These are phyloP conservation scores for Fraxinus velutina DNA, from an alignment of 305 asterid species.

Conservation along the genomic window DNA sequence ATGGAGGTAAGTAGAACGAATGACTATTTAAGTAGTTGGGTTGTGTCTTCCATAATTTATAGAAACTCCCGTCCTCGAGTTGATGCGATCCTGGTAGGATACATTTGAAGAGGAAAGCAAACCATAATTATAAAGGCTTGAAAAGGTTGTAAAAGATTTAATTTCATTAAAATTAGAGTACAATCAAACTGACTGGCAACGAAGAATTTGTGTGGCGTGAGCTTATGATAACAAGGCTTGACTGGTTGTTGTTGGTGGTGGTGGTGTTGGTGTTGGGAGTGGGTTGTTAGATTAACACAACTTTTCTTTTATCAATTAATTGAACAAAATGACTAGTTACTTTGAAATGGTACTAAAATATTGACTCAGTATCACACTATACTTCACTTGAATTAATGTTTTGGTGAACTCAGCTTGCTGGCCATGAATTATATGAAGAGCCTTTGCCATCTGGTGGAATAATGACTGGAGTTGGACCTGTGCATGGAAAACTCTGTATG, in stretches of 20 bases:
- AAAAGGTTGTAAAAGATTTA: background rate
- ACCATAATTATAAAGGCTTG: background rate
- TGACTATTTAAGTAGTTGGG: background rate
- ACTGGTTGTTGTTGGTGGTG: background rate
- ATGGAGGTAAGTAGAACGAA: background rate
- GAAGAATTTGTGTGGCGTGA: background rate
- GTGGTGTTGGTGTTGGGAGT: background rate
- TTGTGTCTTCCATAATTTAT: background rate
- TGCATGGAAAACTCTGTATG: slow-evolving; percentile 81
- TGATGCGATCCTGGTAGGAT: background rate
- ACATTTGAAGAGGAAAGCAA: background rate
- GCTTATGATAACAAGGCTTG: background rate
- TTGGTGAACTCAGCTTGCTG: slow-evolving; percentile 69
- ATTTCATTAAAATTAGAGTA: background rate
- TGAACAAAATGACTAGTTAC: background rate
- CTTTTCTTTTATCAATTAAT: background rate
- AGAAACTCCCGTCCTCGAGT: background rate
- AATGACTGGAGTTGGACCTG: slow-evolving; percentile 86
- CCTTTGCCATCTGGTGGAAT: slow-evolving; percentile 88
- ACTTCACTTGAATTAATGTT: slow-evolving; percentile 19
- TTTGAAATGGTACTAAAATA: background rate
- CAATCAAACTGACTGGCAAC: background rate
- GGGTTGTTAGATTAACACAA: background rate
- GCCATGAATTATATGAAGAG: slow-evolving; percentile 73
- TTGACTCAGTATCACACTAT: slow-evolving; percentile 11